Percentiles rank a stretch among this genome's conserved stretches.
Evolutionary conservation across 306 rosid species (phyloP).

Genomic region (Quercus mongolica): DNA sequence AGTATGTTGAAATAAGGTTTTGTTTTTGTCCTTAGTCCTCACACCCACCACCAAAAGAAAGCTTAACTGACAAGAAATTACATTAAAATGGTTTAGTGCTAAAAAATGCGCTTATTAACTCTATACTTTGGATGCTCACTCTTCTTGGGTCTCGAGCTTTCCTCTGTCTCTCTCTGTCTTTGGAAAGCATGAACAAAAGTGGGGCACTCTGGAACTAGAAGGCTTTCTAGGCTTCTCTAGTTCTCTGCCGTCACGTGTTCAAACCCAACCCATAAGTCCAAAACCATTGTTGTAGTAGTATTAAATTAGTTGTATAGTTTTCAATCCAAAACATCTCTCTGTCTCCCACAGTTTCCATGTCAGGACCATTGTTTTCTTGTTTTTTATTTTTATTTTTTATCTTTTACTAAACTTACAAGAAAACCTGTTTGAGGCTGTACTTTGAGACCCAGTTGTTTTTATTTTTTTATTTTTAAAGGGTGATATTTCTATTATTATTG

Average conservation of each 20-base stretch:
- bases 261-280: not conserved
- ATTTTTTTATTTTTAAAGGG: not conserved
- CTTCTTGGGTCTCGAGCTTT: constrained; percentile 33
- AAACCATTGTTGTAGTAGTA: not conserved
- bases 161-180: not conserved
- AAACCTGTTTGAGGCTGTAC: not conserved
- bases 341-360: constrained; percentile 29
- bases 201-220: constrained; percentile 8
- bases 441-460: constrained; percentile 8
- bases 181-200: constrained; percentile 28
- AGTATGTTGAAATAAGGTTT: no score
- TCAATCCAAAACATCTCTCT: not conserved
- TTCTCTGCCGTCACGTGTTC: constrained; percentile 30
- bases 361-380: constrained; percentile 26
- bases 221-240: no score
- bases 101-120: constrained; percentile 10
- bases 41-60: not conserved
- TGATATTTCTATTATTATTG: not conserved
- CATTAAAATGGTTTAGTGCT: constrained; percentile 15
- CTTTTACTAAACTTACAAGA: not conserved
- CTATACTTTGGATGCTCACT: constrained; percentile 49
- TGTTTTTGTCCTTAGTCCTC: not conserved
- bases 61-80: not conserved
- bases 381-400: not conserved
- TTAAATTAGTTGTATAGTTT: not conserved